Conservation (phyloP, 1,139 yeast species). For the Zygotorulaspora mrakii region DNA sequence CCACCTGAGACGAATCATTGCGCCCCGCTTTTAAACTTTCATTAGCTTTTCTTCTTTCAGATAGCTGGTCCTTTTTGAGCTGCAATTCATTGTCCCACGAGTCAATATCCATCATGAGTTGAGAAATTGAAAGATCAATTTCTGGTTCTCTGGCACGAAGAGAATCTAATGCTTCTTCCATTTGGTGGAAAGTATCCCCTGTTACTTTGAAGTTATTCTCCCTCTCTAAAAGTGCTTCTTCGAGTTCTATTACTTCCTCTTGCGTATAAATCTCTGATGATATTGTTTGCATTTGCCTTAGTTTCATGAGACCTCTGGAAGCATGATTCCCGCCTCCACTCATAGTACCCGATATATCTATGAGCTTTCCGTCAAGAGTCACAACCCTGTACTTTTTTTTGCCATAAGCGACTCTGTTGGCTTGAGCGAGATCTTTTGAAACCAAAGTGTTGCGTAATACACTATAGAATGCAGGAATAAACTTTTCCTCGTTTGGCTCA, state of each 20-base stretch:
- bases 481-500: slow-evolving; percentile 59
- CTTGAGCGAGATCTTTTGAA: slow-evolving; percentile 72
- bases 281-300: slow-evolving; percentile 25
- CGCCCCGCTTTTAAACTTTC: slow-evolving; percentile 30
- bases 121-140: slow-evolving; percentile 59
- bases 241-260: slow-evolving; percentile 57
- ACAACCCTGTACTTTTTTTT: slow-evolving; percentile 81
- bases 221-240: slow-evolving; percentile 48
- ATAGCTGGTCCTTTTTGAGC: slow-evolving; percentile 31
- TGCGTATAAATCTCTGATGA: slow-evolving; percentile 41
- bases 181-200: slow-evolving; percentile 52
- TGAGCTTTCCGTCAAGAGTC: slow-evolving; percentile 85
- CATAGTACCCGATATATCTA: slow-evolving; percentile 95
- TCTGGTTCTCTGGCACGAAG: slow-evolving; percentile 67
- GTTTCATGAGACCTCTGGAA: slow-evolving; percentile 43
- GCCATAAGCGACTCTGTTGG: slow-evolving; percentile 87
- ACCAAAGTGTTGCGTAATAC: slow-evolving; percentile 85
- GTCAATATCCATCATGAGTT: slow-evolving; percentile 61
- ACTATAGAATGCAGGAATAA: slow-evolving; percentile 85
- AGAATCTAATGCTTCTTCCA: slow-evolving; percentile 55
- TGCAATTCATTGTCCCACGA: slow-evolving; percentile 43
- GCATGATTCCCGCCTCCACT: slow-evolving; percentile 88
- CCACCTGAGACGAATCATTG: slow-evolving; percentile 42
- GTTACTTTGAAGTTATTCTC: slow-evolving; percentile 57
- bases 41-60: slow-evolving; percentile 26